These are phyloP conservation scores for Colletotrichum australisinense DNA, from an alignment of 2,329 filamentous ascomycete genomes.

Conservation along the genomic window DNA sequence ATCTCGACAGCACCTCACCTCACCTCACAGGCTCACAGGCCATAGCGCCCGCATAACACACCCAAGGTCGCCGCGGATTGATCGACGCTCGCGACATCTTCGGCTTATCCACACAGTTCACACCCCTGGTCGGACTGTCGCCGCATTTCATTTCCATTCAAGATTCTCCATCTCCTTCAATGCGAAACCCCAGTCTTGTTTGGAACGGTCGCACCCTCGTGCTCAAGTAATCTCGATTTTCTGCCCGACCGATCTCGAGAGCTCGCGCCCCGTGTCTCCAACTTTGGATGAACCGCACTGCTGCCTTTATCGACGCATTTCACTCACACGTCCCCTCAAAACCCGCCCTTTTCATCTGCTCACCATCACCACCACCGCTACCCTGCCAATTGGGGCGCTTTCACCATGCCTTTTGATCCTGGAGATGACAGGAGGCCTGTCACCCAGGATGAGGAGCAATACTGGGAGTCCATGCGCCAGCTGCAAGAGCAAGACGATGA, in stretches of 20 bases:
- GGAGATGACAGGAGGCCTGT: constrained; percentile 13
- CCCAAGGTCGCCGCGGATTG: background rate
- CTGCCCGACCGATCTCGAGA: background rate
- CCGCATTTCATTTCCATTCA: background rate
- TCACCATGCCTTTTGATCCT: constrained; percentile 21
- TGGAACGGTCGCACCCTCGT: background rate
- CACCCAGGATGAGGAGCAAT: constrained; percentile 27
- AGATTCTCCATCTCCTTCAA: constrained; percentile 1
- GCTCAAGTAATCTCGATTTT: background rate
- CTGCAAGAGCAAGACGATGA: constrained; percentile 21
- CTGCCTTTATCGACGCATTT: background rate
- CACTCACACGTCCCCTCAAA: background rate
- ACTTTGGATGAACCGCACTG: constrained; percentile 14
- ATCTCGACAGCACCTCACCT: too few species aligned
- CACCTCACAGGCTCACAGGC: background rate
- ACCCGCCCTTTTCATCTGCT: background rate
- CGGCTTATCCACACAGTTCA: background rate
- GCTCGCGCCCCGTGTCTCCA: background rate
- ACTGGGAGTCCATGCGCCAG: constrained; percentile 14
- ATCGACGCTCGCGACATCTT: constrained; percentile 16
- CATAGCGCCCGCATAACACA: background rate
- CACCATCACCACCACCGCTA: background rate
- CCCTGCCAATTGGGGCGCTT: background rate
- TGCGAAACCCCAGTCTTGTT: constrained; percentile 20
- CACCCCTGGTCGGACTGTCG: background rate